Evolutionary conservation across 257 asterid species (phyloP).

Genomic region (Thymus mandschuricus): DNA sequence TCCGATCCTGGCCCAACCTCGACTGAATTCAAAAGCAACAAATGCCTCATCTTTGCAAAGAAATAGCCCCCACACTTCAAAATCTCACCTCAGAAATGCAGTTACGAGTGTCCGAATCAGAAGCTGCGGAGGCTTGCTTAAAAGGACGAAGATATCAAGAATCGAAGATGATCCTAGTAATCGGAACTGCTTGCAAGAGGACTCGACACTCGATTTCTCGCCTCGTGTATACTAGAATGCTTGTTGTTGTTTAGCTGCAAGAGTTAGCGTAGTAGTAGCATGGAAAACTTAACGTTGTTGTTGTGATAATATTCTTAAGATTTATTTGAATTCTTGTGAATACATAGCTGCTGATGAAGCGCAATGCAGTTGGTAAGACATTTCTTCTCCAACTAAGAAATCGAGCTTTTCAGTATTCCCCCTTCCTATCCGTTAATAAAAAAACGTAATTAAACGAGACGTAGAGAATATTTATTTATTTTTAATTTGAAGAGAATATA

Average conservation of each 20-base stretch:
- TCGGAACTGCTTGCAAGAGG: not conserved
- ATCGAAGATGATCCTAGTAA: not conserved
- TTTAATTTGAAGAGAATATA: not conserved
- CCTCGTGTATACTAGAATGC: constrained; percentile 35
- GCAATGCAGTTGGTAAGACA: no score
- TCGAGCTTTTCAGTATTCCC: no score
- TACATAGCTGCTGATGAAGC: constrained; percentile 13
- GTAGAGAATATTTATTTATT: no score
- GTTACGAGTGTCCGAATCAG: constrained; percentile 6
- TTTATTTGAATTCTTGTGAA: constrained; percentile 35
- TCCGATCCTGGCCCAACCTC: constrained; percentile 38
- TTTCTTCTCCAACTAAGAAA: no score
- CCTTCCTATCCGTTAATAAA: not conserved
- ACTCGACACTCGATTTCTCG: constrained; percentile 5
- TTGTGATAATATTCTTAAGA: constrained; percentile 22
- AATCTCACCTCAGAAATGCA: not conserved
- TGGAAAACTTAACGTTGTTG: constrained; percentile 12
- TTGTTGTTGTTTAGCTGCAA: constrained; percentile 26
- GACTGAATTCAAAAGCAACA: constrained; percentile 65
- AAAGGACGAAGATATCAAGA: not conserved
- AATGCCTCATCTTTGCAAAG: constrained; percentile 78
- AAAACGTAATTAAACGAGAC: not conserved
- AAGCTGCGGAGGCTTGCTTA: not conserved
- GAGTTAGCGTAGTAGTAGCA: constrained; percentile 31
- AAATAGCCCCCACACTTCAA: constrained; percentile 32